Evolutionary conservation across 1,139 yeast species (phyloP).

Genomic region (Debaryomyces fabryi): DNA sequence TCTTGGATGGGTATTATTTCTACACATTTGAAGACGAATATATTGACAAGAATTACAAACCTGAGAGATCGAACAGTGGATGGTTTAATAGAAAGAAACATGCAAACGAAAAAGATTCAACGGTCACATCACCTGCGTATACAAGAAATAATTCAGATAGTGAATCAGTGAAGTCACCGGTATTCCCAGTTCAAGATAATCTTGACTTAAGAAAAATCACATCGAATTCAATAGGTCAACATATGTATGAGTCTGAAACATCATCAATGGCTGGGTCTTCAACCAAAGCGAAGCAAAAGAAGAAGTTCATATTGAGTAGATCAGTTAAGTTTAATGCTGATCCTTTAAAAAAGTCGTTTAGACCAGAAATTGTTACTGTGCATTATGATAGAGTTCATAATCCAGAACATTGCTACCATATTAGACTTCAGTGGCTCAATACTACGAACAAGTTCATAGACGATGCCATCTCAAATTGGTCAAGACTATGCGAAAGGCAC

Average conservation of each 20-base stretch:
- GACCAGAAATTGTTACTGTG: slow-evolving; percentile 77
- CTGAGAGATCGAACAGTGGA: slow-evolving; percentile 18
- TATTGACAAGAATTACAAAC: slow-evolving; percentile 35
- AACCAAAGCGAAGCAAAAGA: slow-evolving; percentile 24
- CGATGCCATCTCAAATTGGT: slow-evolving; percentile 80
- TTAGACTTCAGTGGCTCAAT: slow-evolving; percentile 89
- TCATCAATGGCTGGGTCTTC: slow-evolving; percentile 39
- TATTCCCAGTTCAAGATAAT: slow-evolving; percentile 21
- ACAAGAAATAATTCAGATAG: slow-evolving; percentile 32
- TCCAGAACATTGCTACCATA: slow-evolving; percentile 93
- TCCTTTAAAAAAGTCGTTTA: slow-evolving; percentile 66
- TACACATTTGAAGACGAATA: slow-evolving; percentile 71
- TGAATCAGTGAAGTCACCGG: slow-evolving; percentile 33
- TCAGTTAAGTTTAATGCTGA: slow-evolving; percentile 77
- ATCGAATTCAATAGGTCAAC: slow-evolving; percentile 24
- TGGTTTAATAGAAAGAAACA: slow-evolving; percentile 41
- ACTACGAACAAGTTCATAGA: slow-evolving; percentile 89
- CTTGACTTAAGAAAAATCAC: slow-evolving; percentile 28
- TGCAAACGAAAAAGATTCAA: slow-evolving; percentile 16
- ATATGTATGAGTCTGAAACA: slow-evolving; percentile 31
- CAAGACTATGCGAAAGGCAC: slow-evolving; percentile 80
- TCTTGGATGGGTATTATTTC: slow-evolving; percentile 91
- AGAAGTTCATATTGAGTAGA: slow-evolving; percentile 52
- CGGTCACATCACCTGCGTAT: slow-evolving; percentile 18
- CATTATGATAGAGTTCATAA: slow-evolving; percentile 93